phyloP scores from a whole-genome alignment of 768 basidiomycete genomes.

The Termitomyces titanicus region DNA sequence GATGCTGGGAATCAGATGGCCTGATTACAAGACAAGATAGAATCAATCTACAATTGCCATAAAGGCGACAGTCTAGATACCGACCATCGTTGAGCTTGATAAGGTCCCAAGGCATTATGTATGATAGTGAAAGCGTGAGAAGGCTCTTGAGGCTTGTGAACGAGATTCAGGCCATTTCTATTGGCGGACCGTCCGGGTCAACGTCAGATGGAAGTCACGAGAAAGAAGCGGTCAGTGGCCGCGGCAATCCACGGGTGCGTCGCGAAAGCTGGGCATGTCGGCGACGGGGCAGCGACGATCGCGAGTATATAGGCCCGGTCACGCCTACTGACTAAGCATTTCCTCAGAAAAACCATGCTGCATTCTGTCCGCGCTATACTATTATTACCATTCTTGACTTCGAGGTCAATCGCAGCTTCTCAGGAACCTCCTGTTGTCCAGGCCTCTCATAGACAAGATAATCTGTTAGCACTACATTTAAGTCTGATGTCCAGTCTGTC shows the following conservation, averaged over 20 bases:
- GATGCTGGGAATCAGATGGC: constrained; percentile 46
- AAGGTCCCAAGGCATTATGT: constrained; percentile 56
- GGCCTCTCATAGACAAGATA: not conserved
- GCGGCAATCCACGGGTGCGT: too few relatives aligned
- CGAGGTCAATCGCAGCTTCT: too few relatives aligned
- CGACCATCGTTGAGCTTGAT: constrained; percentile 59
- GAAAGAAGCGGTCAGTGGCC: too few relatives aligned
- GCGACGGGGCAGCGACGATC: too few relatives aligned
- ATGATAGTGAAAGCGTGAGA: not conserved
- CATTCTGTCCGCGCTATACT: too few relatives aligned
- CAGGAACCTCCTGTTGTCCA: not conserved
- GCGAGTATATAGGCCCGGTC: too few relatives aligned
- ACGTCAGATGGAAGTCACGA: too few relatives aligned
- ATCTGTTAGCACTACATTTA: not conserved
- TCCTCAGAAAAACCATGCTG: too few relatives aligned
- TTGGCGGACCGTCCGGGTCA: too few relatives aligned
- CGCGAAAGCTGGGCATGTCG: too few relatives aligned
- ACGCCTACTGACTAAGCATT: too few relatives aligned
- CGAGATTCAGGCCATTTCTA: not conserved
- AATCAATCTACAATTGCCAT: not conserved
- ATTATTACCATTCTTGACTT: too few relatives aligned
- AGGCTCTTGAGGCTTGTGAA: not conserved
- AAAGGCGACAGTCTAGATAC: not conserved
- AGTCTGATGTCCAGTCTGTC: not conserved
- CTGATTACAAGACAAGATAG: constrained; percentile 20